Conservation (phyloP, 495 filamentous ascomycete species). For the Penicillium alfredii region DNA sequence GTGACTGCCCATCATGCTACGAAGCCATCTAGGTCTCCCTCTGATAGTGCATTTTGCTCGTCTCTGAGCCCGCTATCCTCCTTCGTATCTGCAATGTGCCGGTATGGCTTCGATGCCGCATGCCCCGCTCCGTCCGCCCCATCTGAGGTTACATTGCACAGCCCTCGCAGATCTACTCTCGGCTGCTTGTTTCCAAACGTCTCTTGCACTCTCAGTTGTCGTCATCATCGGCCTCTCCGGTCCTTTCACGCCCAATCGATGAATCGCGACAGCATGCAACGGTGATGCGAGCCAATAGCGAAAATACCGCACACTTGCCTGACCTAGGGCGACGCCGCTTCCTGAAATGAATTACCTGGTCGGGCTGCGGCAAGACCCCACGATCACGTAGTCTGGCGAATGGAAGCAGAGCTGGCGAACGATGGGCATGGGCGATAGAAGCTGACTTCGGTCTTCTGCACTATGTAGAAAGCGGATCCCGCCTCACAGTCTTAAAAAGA, state of each 20-base stretch:
- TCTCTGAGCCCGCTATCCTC: conserved; percentile 7
- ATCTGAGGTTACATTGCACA: conserved; percentile 4
- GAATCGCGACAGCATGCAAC: background rate
- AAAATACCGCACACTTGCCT: conserved; percentile 4
- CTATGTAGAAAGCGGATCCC: no score
- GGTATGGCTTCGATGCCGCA: conserved; percentile 4
- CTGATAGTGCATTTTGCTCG: conserved; percentile 5
- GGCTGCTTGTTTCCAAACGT: conserved; percentile 1
- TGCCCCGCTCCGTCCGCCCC: conserved; percentile 6
- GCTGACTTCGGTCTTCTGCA: no score
- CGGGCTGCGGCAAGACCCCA: no score
- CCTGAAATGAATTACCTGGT: no score
- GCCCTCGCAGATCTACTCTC: background rate
- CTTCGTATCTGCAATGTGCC: conserved; percentile 3
- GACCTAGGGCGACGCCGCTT: background rate
- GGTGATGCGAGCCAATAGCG: conserved; percentile 4
- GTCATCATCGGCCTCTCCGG: conserved; percentile 4
- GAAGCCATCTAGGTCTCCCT: conserved; percentile 8
- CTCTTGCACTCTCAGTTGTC: background rate
- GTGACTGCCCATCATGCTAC: conserved; percentile 7
- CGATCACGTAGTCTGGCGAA: no score
- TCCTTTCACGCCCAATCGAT: conserved; percentile 1
- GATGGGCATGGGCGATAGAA: no score
- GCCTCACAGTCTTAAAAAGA: no score
- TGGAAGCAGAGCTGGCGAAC: no score